A percentile compares a stretch with the other conserved stretches of the same genome.
These are phyloP conservation scores for Yamadazyma sp. DNA, from an alignment of 1,139 yeast genomes.

Conservation along the genomic window DNA sequence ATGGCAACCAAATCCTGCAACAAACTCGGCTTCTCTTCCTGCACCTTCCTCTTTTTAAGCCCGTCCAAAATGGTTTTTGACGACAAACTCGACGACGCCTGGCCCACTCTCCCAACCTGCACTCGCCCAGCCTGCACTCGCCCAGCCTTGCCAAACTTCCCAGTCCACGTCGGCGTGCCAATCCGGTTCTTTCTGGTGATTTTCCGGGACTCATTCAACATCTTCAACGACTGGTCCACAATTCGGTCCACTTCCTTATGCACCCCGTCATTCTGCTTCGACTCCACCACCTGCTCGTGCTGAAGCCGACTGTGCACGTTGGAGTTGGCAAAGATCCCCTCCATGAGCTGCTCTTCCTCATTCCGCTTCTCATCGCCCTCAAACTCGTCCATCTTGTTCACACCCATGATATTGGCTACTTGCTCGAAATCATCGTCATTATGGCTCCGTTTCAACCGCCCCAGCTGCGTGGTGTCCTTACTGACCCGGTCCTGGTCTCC, in stretches of 20 bases:
- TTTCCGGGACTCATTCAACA: slow-evolving; percentile 66
- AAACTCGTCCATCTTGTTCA: slow-evolving; percentile 50
- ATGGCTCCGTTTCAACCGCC: slow-evolving; percentile 24
- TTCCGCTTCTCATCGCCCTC: slow-evolving; percentile 29
- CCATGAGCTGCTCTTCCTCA: slow-evolving; percentile 61
- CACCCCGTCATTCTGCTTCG: slow-evolving; percentile 50
- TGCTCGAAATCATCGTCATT: slow-evolving; percentile 57
- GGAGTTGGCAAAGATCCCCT: slow-evolving; percentile 67
- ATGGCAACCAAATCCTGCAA: slow-evolving; percentile 35
- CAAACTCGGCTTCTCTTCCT: slow-evolving; percentile 26
- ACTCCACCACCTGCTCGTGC: slow-evolving; percentile 75
- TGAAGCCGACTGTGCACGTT: slow-evolving; percentile 77
- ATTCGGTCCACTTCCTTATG: slow-evolving; percentile 76
- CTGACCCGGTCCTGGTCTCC: slow-evolving; percentile 77
- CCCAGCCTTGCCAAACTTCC: slow-evolving; percentile 75
- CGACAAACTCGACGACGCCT: slow-evolving; percentile 13
- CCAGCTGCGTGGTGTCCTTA: slow-evolving; percentile 45
- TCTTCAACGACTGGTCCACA: slow-evolving; percentile 76
- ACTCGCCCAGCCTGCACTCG: no score
- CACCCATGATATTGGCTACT: slow-evolving; percentile 56
- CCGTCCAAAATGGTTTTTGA: slow-evolving; percentile 34
- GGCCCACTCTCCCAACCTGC: not conserved
- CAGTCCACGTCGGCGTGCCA: slow-evolving; percentile 97
- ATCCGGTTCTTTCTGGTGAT: slow-evolving; percentile 62
- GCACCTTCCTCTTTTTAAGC: slow-evolving; percentile 21